A percentile compares a stretch with the other conserved stretches of the same genome.
phyloP scores from a whole-genome alignment of 176 grass and related monocot species.

The Thalia dealbata region DNA sequence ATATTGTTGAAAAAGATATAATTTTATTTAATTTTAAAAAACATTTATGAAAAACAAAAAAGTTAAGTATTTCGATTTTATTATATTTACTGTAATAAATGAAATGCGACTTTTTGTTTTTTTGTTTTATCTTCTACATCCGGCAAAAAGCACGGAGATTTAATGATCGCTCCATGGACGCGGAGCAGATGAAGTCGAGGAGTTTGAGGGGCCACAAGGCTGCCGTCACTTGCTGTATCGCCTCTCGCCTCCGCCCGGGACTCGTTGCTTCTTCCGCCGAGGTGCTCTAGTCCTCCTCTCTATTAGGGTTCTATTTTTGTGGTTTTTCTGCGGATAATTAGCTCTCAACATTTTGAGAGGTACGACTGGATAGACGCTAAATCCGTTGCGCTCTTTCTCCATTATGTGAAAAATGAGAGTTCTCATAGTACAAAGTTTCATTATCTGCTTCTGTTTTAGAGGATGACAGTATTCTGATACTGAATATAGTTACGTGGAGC shows the following conservation, averaged over 20 bases:
- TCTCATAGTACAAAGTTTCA: neutral
- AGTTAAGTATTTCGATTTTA: no score
- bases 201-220: constrained; percentile 61
- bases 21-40: no score
- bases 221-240: constrained; percentile 57
- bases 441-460: neutral
- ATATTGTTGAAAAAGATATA: no score
- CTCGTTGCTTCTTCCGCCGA: constrained; percentile 64
- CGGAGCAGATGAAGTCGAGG: constrained; percentile 35
- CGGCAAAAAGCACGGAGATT: no score
- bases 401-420: neutral
- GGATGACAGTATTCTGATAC: no score
- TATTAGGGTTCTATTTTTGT: neutral
- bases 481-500: no score
- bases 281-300: constrained; percentile 23
- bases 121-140: no score
- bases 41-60: no score
- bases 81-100: no score
- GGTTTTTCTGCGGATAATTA: neutral
- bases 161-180: neutral
- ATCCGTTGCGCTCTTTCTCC: neutral
- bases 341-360: neutral
- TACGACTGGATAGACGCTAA: no score
- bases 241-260: constrained; percentile 54
- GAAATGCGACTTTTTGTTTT: no score